Evolutionary conservation across 164 flowering plant species (phyloP), one percentile per base, ranked within the genome.

Genomic region (Magnolia kwangsiensis): DNA sequence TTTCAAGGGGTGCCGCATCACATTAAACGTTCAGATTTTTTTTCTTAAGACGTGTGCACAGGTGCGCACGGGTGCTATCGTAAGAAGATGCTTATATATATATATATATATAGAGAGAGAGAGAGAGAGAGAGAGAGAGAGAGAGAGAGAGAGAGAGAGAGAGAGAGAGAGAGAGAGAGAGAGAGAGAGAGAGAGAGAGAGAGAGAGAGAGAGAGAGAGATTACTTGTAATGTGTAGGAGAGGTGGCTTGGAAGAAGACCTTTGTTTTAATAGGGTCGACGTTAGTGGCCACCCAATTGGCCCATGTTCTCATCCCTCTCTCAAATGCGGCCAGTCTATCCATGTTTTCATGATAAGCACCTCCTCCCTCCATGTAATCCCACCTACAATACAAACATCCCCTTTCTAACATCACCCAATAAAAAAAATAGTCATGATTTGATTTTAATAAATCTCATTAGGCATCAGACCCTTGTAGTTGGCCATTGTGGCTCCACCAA

Each of bases 201-300:
- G 49, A 67, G 69, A 67, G 69, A 63, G 19, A 61, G 63, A 74
- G 67, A 21, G 67, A 31, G 70, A 68, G 13, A 45, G 29, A 80
- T 58, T 85, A 93, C 98, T 89, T 84, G 90, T 90, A 87, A 69
- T 93, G 98, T 2, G 96, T 88, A 1, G 98, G 98, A 70, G 98
- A 95, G 65, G 91, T 89, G 76, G 91, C 83, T 69, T 83, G 93
- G 79, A 95, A 90, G 84, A 95, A 90, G 37, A 95, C 89, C 55
- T 80, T 83, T 74, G 96, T 91, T 78, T 76, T 85, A n/a, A 80
- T 78, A 18, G 19, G 73, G 79, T 95, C 92, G 63, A 95, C 55
- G 51, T 90, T 87, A 27, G 81, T 7, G 45, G 93, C 98, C 4
- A 89, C 90, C 96, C 98, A 95, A 65, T 78, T 80, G 4, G 95